Percentiles rank a stretch among this genome's conserved stretches.
These are phyloP conservation scores for Heliosperma pusillum DNA, from an alignment of 148 eudicot species.

Conservation along the genomic window DNA sequence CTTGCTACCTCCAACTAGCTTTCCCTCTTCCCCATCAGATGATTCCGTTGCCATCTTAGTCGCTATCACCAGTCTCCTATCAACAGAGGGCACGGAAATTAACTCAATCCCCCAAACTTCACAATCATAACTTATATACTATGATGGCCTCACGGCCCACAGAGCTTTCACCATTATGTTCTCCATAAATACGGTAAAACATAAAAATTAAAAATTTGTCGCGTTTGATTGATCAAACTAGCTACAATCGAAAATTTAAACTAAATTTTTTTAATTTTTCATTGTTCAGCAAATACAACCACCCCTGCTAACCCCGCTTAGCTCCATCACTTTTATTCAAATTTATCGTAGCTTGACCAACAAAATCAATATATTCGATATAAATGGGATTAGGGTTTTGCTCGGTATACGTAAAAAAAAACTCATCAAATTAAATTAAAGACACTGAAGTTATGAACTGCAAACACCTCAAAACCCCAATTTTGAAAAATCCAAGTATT, in stretches of 20 bases:
- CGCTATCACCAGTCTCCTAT: constrained; percentile 7
- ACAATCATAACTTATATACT: not conserved
- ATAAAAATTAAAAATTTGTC: too few species aligned
- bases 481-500: not conserved
- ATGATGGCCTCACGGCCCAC: not conserved
- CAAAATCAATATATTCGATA: too few species aligned
- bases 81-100: not conserved
- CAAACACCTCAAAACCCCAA: not conserved
- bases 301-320: too few species aligned
- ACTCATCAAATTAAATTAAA: too few species aligned
- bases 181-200: not conserved
- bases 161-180: not conserved
- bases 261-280: too few species aligned
- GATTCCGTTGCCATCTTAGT: constrained; percentile 62
- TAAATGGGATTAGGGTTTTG: too few species aligned
- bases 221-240: not conserved
- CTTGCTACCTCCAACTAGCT: constrained; percentile 64
- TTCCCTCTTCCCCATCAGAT: constrained; percentile 85
- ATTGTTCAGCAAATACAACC: too few species aligned
- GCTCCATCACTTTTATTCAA: too few species aligned
- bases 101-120: too few species aligned
- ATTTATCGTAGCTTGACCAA: too few species aligned
- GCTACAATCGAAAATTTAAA: too few species aligned
- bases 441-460: not conserved
- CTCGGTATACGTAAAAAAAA: too few species aligned